phyloP scores from a whole-genome alignment of 768 basidiomycete species.

The Leccinum disarticulatum region DNA sequence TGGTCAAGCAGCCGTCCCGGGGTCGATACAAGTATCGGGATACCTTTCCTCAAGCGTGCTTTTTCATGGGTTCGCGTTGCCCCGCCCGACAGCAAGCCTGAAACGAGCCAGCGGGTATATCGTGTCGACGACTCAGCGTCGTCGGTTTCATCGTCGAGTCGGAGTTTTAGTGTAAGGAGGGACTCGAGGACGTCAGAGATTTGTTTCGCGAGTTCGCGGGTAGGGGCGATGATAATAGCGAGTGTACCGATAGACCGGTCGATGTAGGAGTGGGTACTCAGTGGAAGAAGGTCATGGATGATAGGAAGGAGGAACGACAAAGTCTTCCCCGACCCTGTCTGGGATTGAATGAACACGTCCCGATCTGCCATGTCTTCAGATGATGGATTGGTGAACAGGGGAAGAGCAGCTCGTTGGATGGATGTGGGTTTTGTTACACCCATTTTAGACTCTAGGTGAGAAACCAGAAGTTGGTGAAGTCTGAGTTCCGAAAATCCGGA shows the following conservation, averaged over 20 bases:
- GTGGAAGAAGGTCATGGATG: constrained; percentile 88
- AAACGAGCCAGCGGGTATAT: constrained; percentile 89
- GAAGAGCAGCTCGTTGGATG: constrained; percentile 75
- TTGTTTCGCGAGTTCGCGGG: constrained; percentile 94
- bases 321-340: constrained; percentile 97
- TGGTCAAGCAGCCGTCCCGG: constrained; percentile 96
- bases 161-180: constrained; percentile 73
- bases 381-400: constrained; percentile 53
- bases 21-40: constrained; percentile 94
- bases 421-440: constrained; percentile 82
- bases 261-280: constrained; percentile 88
- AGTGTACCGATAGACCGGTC: constrained; percentile 94
- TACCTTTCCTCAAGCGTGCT: constrained; percentile 88
- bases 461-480: constrained; percentile 73
- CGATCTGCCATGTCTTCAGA: constrained; percentile 43
- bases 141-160: constrained; percentile 53
- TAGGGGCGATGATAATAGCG: constrained; percentile 92
- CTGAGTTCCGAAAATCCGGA: constrained; percentile 83
- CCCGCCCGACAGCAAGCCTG: constrained; percentile 92
- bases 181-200: constrained; percentile 93
- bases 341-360: constrained; percentile 92
- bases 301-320: constrained; percentile 92
- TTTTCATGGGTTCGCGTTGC: constrained; percentile 94
- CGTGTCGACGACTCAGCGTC: constrained; percentile 44
- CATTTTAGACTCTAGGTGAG: constrained; percentile 81